Base-by-base conservation (phyloP, 2,329 filamentous ascomycete species). In the Epichloe typhina region DNA sequence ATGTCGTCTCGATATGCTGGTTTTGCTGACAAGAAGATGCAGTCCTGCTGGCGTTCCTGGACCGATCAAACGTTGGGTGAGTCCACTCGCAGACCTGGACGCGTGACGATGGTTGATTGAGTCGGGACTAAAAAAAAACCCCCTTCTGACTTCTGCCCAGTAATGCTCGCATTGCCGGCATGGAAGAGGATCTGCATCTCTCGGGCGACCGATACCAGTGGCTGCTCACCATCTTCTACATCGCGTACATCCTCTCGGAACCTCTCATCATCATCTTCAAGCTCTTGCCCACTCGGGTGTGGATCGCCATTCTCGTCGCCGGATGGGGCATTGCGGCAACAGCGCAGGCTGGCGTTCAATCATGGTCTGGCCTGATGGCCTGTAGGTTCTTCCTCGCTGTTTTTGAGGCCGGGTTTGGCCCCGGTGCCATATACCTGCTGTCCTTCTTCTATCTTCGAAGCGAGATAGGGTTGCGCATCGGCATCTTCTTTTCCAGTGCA, bases 401-500 rank as follows among this genome's bases (percentile, higher is more conserved):
- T 4, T 53, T 53, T 9, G 64, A 67, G 47, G 63, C 64, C 1
- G 64, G 59, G 3, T 66, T 57, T 42, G 62, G 60, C 9, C 63
- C 64, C 2, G 64, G 64, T 2, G 53, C 64, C 15, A 61, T 64
- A 2, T 66, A 65, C 42, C 53, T 66, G 9, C 59, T 66, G 17
- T 65, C 63, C 1, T 66, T 66, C 54, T 66, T 66, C 54, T 67
- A 66, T 49, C 63, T 63, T 31, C 59, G 64, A 4, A 59, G 62
- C 33, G 65, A 68, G 42, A 53, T 67, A 0, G 65, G 65, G 0
- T 53, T 67, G 7, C 58, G 66, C 8, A 65, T 23, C n/a, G 52
- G 50, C 42, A 68, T 82, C 12, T 69, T 64, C 15, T 63, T 72
- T 43, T 77, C 79, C 1, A 83, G 63, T 4, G 81, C 81, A 0